phyloP scores from a whole-genome alignment of 148 eudicot genomes.

The Chenopodium album region DNA sequence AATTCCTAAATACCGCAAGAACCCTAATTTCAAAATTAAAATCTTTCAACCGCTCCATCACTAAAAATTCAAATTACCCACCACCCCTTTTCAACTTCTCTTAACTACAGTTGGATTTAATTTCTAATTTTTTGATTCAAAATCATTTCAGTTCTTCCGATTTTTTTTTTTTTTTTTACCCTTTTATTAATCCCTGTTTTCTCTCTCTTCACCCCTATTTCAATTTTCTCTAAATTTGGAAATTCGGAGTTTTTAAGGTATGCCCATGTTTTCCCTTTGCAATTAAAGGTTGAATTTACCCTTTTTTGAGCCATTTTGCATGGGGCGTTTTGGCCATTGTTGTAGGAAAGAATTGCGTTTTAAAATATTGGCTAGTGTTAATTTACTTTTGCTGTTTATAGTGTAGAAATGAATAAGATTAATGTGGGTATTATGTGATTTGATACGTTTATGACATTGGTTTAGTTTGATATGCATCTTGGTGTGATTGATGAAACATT shows the following conservation, averaged over 20 bases:
- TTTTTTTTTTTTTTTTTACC: too few relatives aligned
- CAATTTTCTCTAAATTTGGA: not conserved
- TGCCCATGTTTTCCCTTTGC: conserved; percentile 2
- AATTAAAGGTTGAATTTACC: conserved; percentile 1
- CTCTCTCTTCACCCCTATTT: not conserved
- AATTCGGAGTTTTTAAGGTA: conserved; percentile 18
- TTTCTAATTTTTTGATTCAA: not conserved
- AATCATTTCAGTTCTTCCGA: not conserved
- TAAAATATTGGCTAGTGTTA: not conserved
- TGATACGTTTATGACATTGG: not conserved
- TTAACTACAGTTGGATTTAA: not conserved
- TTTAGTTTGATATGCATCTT: not conserved
- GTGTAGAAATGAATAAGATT: not conserved
- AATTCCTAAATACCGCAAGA: conserved; percentile 10
- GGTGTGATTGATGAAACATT: conserved; percentile 10
- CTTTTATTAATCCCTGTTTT: not conserved
- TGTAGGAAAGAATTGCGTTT: conserved; percentile 1
- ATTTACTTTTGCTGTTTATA: not conserved
- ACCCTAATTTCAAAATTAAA: conserved; percentile 31
- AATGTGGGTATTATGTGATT: not conserved
- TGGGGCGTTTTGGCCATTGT: not conserved
- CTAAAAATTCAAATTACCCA: not conserved
- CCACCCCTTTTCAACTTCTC: not conserved
- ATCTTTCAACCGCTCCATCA: not conserved
- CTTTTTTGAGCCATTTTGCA: not conserved